Evolutionary conservation across 2,329 filamentous ascomycete species (phyloP).

Genomic region (Aureobasidium subglaciale): DNA sequence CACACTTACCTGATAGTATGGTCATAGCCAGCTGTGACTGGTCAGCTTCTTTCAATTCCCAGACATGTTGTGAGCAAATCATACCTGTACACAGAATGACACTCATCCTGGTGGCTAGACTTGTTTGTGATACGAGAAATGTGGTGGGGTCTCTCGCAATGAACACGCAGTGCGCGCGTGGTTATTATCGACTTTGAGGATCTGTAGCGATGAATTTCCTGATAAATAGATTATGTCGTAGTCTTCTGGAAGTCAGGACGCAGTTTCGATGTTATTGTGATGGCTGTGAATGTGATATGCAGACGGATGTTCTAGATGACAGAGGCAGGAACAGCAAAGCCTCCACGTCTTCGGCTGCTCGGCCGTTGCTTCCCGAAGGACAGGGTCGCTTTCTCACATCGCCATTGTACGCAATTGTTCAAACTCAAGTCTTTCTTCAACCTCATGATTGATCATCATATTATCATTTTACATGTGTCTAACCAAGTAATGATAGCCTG

Average conservation of each 20-base stretch:
- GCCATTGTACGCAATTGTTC: background rate
- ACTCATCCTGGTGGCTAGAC: conserved; percentile 42
- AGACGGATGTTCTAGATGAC: background rate
- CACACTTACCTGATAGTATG: conserved; percentile 61
- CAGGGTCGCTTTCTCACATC: background rate
- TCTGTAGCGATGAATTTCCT: background rate
- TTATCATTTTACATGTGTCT: conserved; percentile 11
- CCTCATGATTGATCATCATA: too few species aligned
- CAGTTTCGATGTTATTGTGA: conserved; percentile 1
- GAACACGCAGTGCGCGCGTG: background rate
- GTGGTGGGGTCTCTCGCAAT: background rate
- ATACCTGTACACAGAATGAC: conserved; percentile 62
- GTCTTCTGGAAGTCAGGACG: background rate
- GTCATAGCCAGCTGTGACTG: conserved; percentile 58
- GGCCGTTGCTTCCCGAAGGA: background rate
- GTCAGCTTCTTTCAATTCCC: conserved; percentile 21
- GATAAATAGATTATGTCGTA: background rate
- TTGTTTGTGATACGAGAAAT: background rate
- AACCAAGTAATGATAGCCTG: conserved; percentile 35
- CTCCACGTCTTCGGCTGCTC: conserved; percentile 1
- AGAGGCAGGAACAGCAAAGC: background rate
- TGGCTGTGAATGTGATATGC: background rate
- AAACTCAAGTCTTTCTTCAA: background rate
- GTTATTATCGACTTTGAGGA: background rate
- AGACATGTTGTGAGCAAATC: conserved; percentile 22